Conservation (phyloP, 1,139 yeast genomes). For the Eremothecium cymbalariae region DNA sequence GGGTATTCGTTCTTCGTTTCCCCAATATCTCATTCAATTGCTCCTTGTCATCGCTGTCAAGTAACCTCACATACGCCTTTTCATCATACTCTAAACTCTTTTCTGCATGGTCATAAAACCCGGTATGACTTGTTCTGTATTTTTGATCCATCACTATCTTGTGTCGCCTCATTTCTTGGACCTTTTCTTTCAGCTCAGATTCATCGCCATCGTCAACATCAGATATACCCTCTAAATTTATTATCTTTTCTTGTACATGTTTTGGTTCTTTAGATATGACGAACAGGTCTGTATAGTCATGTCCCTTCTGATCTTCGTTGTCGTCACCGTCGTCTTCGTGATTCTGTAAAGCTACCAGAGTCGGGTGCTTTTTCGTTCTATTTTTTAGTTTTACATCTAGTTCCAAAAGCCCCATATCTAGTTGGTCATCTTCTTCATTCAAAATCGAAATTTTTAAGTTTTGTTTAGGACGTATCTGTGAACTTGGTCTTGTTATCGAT, state of each 20-base stretch:
- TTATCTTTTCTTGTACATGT: conserved; percentile 1
- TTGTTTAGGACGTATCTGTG: too few relatives aligned
- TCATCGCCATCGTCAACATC: conserved; percentile 21
- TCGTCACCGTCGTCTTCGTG: not conserved
- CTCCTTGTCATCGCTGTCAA: conserved; percentile 11
- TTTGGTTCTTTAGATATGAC: not conserved
- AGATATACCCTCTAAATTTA: conserved; percentile 15
- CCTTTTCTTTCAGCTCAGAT: too few relatives aligned
- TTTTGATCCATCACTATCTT: conserved; percentile 12
- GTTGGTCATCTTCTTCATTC: conserved; percentile 8
- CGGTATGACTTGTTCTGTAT: conserved; percentile 3
- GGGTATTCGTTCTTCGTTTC: conserved; percentile 10
- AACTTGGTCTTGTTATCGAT: too few relatives aligned
- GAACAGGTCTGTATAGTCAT: conserved; percentile 6
- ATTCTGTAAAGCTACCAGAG: not conserved
- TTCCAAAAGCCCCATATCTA: not conserved
- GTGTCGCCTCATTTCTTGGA: conserved; percentile 10
- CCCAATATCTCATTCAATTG: conserved; percentile 10
- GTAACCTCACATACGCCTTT: conserved; percentile 23
- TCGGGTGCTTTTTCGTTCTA: conserved; percentile 1
- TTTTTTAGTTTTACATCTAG: not conserved
- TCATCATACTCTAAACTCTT: conserved; percentile 9
- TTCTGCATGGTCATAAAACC: conserved; percentile 6
- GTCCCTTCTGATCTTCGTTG: not conserved
- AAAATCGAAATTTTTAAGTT: too few relatives aligned